Evolutionary conservation across 192 early-diverging fungal genomes (phyloP).

Genomic region (Coemansia sp.): DNA sequence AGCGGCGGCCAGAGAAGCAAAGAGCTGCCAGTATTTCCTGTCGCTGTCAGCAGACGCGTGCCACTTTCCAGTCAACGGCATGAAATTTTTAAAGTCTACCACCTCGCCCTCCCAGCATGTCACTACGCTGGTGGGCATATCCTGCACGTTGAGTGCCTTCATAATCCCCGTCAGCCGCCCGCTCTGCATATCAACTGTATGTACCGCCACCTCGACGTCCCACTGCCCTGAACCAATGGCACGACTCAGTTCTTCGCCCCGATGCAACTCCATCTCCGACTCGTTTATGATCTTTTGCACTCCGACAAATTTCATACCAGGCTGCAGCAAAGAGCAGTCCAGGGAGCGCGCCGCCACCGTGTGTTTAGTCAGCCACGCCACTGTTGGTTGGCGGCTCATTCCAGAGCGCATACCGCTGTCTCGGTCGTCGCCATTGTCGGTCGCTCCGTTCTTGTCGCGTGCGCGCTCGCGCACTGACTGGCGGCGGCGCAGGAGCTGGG

Average conservation of each 20-base stretch:
- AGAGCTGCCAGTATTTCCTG: slow-evolving; percentile 44
- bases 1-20: slow-evolving; percentile 34
- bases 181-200: slow-evolving; percentile 45
- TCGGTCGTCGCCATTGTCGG: slow-evolving; percentile 3
- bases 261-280: neutral
- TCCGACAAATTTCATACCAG: slow-evolving; percentile 40
- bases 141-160: slow-evolving; percentile 64
- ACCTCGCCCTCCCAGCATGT: slow-evolving; percentile 74
- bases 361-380: slow-evolving; percentile 33
- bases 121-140: slow-evolving; percentile 54
- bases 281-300: slow-evolving; percentile 27
- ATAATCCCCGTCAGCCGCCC: slow-evolving; percentile 58
- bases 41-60: slow-evolving; percentile 42
- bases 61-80: slow-evolving; percentile 65
- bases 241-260: neutral
- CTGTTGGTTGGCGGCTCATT: neutral
- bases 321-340: slow-evolving; percentile 46
- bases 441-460: slow-evolving; percentile 7
- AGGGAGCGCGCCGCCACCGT: slow-evolving; percentile 35
- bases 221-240: slow-evolving; percentile 29
- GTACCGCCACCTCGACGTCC: slow-evolving; percentile 45
- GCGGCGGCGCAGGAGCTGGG: neutral
- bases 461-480: neutral
- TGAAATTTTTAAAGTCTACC: slow-evolving; percentile 65
- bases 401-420: neutral